Percentiles rank a stretch among this genome's conserved stretches.
Evolutionary conservation across 2,329 filamentous ascomycete species (phyloP).

Genomic region (Trichophyton mentagrophytes): DNA sequence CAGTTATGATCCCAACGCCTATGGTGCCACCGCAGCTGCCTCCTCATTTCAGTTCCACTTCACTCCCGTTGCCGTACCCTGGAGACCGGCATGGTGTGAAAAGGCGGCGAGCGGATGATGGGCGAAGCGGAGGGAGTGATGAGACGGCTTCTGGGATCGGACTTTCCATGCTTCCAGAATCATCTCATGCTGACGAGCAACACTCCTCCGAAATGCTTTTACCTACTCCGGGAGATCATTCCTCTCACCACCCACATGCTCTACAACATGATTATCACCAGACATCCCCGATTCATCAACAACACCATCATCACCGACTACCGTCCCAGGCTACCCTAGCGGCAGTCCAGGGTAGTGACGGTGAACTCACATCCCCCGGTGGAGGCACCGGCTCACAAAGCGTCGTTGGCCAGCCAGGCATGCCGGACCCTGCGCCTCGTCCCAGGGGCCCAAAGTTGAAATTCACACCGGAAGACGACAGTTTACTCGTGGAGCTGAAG

Average conservation of each 20-base stretch:
- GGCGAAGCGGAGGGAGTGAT: slow-evolving; percentile 18
- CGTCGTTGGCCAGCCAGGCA: slow-evolving; percentile 73
- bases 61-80: slow-evolving; percentile 22
- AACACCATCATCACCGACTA: slow-evolving; percentile 70
- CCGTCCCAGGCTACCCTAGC: slow-evolving; percentile 59
- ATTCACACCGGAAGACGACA: slow-evolving; percentile 85
- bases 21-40: slow-evolving; percentile 20
- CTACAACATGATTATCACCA: slow-evolving; percentile 21
- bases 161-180: slow-evolving; percentile 24
- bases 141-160: slow-evolving; percentile 21
- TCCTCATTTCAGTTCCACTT: slow-evolving; percentile 24
- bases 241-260: slow-evolving; percentile 20
- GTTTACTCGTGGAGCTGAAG: slow-evolving; percentile 75
- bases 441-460: slow-evolving; percentile 84
- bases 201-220: slow-evolving; percentile 27
- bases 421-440: slow-evolving; percentile 68
- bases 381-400: slow-evolving; percentile 56
- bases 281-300: slow-evolving; percentile 39
- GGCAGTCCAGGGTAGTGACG: slow-evolving; percentile 52
- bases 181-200: slow-evolving; percentile 20
- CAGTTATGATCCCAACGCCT: slow-evolving; percentile 20
- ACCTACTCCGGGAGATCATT: slow-evolving; percentile 22
- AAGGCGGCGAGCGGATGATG: slow-evolving; percentile 23
- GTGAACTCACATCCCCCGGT: slow-evolving; percentile 30
- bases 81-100: slow-evolving; percentile 23